These are phyloP conservation scores for Pythium folliculosum DNA, from an alignment of 352 stramenopile species.

Conservation along the genomic window DNA sequence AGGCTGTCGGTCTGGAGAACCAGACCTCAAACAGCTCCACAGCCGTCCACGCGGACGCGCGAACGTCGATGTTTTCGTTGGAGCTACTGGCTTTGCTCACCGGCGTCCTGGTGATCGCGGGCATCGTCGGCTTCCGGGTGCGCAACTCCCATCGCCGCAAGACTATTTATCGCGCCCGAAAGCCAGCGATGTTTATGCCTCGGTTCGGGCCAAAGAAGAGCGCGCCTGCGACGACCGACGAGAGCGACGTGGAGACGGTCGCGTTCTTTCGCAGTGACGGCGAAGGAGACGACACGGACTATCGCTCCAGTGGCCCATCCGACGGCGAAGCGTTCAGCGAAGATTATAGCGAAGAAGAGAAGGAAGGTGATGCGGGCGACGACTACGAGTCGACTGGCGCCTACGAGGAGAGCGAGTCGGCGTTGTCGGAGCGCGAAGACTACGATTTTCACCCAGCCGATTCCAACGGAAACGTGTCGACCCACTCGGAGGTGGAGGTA, in stretches of 20 bases:
- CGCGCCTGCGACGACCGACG: conserved; percentile 23
- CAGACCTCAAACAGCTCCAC: too few species aligned
- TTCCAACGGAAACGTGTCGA: not conserved
- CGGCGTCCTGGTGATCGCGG: conserved; percentile 45
- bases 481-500: conserved; percentile 24
- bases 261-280: conserved; percentile 38
- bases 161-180: conserved; percentile 42
- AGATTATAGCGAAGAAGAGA: conserved; percentile 19
- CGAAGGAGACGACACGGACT: conserved; percentile 33
- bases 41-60: not conserved
- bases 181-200: not conserved
- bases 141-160: conserved; percentile 57
- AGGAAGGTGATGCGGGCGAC: conserved; percentile 20
- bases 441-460: conserved; percentile 23
- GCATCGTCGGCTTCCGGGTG: conserved; percentile 44
- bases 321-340: conserved; percentile 31
- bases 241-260: conserved; percentile 43
- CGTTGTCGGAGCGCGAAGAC: conserved; percentile 12
- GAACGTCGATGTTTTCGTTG: conserved; percentile 40
- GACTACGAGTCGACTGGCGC: not conserved
- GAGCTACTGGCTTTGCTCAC: conserved; percentile 43
- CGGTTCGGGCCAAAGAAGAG: not conserved
- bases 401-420: conserved; percentile 17
- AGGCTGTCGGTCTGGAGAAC: too few species aligned
- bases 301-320: conserved; percentile 32